Evolutionary conservation across 495 filamentous ascomycete species (phyloP), one percentile per base, ranked within the genome.

Genomic region (Lophiostoma macrostomum): DNA sequence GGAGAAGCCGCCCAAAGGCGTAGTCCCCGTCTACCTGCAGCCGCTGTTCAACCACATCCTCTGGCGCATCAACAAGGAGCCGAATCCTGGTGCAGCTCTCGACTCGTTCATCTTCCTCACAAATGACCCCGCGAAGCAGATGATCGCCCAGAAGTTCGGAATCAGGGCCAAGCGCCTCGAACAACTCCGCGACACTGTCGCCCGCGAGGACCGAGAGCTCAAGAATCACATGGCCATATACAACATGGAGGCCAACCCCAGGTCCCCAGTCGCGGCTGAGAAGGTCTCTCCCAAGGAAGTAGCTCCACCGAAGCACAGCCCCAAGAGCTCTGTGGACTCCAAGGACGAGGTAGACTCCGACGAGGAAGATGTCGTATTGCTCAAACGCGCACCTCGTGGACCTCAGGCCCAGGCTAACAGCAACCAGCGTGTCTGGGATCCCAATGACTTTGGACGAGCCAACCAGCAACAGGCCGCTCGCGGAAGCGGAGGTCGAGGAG

Each of bases 31-130:
- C n/a, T 52, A 61, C 13, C 65, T 83, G 10, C 76, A 76, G 35
- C 78, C 81, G 7, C 65, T 86, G 36, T 75, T 86, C 61, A 84
- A 80, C 63, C 78, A 79, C 24, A 71, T 80, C 14, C 69, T 86
- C 8, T 83, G 81, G 76, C 75, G 76, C 36, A 71, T 84, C 19
- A 76, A 85, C 65, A 69, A 74, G 63, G 56, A 71, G 39, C 27
- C 50, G 31, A 57, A 67, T 38, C 53, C 69, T 61, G 37, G 71
- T 63, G 24, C 73, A 66, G 64, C 71, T 38, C 54, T 75, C 70
- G 67, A 76, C 28, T 66, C 65, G 5, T 82, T 66, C 60, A 79
- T 67, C 34, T 64, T 79, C 18, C 71, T 86, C 19, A 80, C 78
- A 31, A 85, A 85, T 55, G 79, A 84, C 53, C 73, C 70, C 0